Percentiles rank a stretch among this genome's conserved stretches.
These are phyloP conservation scores for Xylaria polymorpha DNA, from an alignment of 2,329 filamentous ascomycete genomes.

Conservation along the genomic window DNA sequence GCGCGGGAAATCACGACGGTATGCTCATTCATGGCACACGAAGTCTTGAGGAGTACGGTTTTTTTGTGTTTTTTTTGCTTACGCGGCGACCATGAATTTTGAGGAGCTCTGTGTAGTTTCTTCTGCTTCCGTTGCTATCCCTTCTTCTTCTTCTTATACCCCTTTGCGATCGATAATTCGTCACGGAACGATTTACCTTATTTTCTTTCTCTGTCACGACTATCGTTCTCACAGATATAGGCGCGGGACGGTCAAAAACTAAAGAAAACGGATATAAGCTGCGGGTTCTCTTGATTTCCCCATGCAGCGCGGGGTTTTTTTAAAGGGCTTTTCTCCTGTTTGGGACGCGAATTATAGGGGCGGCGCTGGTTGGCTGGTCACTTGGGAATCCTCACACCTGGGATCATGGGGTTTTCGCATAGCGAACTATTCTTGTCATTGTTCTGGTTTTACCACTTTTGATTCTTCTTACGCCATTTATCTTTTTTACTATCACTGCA, in stretches of 20 bases:
- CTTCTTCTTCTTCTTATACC: slow-evolving; percentile 34
- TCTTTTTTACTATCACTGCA: slow-evolving; percentile 16
- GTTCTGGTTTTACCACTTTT: slow-evolving; percentile 11
- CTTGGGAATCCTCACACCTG: slow-evolving; percentile 14
- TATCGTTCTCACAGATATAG: slow-evolving; percentile 34
- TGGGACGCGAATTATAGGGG: slow-evolving; percentile 17
- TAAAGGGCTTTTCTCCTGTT: background rate
- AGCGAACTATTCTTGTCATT: slow-evolving; percentile 22
- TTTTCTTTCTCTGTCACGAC: slow-evolving; percentile 40
- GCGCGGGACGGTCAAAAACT: slow-evolving; percentile 34
- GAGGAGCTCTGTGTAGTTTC: slow-evolving; percentile 29
- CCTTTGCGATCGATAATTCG: slow-evolving; percentile 37
- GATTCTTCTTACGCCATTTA: background rate
- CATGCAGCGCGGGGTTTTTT: slow-evolving; percentile 23
- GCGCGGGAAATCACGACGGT: slow-evolving; percentile 15
- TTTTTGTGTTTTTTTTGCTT: background rate
- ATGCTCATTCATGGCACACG: slow-evolving; percentile 28
- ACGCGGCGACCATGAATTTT: slow-evolving; percentile 38
- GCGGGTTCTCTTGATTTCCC: slow-evolving; percentile 13
- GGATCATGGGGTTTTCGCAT: slow-evolving; percentile 28
- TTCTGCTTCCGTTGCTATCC: slow-evolving; percentile 12
- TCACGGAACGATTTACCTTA: slow-evolving; percentile 36
- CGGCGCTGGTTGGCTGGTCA: slow-evolving; percentile 32
- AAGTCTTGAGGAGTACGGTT: slow-evolving; percentile 33
- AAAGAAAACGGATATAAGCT: slow-evolving; percentile 31